Conservation (phyloP, 2,329 filamentous ascomycete species). For the Aureobasidium sp. region DNA sequence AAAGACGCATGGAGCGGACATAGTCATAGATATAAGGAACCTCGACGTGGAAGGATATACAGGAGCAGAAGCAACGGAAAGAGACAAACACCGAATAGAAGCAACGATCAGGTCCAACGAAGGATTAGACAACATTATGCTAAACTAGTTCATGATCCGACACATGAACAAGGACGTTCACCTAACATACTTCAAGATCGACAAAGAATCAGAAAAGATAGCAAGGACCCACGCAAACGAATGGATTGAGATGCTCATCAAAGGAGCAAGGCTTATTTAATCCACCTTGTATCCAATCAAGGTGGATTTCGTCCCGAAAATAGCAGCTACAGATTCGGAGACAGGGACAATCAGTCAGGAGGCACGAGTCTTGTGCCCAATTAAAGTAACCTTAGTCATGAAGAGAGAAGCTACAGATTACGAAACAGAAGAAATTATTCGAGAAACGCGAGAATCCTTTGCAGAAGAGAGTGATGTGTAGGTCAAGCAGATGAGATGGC, state of each 20-base stretch:
- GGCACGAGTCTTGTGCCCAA: background rate
- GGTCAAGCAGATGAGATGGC: constrained; percentile 14
- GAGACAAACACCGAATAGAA: background rate
- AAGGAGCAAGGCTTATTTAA: constrained; percentile 15
- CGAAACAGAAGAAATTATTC: background rate
- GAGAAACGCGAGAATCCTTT: background rate
- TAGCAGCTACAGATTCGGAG: background rate
- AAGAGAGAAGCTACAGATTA: background rate
- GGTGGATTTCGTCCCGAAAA: background rate
- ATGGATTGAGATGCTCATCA: constrained; percentile 13
- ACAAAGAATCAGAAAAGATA: constrained; percentile 8
- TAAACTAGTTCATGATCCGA: background rate
- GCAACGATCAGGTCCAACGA: constrained; percentile 12
- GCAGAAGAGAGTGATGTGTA: constrained; percentile 5
- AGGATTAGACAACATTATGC: background rate
- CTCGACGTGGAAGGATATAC: constrained; percentile 1
- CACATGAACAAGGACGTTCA: constrained; percentile 20
- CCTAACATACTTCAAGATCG: constrained; percentile 10
- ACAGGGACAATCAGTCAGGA: background rate
- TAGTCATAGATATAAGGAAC: constrained; percentile 7
- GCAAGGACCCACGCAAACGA: constrained; percentile 1
- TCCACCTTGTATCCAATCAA: constrained; percentile 10
- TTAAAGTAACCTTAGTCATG: constrained; percentile 5
- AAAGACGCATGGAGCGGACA: constrained; percentile 1
- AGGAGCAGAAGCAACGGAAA: background rate